Conservation (phyloP, 2,329 filamentous ascomycete genomes). For the Sarocladium oryzae region DNA sequence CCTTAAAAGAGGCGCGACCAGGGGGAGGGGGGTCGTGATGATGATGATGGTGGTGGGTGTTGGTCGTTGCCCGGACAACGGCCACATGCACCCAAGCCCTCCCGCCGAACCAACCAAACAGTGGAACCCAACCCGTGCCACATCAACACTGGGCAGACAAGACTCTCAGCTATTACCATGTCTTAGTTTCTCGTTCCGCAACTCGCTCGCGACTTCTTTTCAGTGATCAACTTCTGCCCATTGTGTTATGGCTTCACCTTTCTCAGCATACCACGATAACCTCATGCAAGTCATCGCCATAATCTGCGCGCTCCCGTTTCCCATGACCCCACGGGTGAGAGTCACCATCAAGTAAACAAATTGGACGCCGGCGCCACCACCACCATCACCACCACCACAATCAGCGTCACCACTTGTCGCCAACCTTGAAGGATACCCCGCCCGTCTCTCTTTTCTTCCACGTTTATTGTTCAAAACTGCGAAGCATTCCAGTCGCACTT, state of each 20-base stretch:
- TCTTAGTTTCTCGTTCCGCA: conserved; percentile 5
- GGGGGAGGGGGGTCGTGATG: too few species aligned
- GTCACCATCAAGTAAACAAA: neutral
- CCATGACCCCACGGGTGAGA: conserved; percentile 8
- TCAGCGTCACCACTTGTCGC: too few species aligned
- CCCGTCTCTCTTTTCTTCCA: neutral
- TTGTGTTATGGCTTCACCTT: neutral
- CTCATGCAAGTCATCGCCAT: conserved; percentile 1
- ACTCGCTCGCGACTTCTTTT: neutral
- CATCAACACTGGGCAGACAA: conserved; percentile 5
- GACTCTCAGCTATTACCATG: neutral
- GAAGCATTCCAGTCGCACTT: neutral
- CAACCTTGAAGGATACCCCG: neutral
- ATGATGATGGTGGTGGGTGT: too few species aligned
- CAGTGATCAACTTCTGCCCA: neutral
- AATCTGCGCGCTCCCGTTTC: neutral
- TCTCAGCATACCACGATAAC: neutral
- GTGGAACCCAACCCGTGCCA: conserved; percentile 2
- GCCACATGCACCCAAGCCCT: neutral
- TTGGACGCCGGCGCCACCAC: neutral
- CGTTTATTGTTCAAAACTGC: neutral
- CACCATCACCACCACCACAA: neutral
- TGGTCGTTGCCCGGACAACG: conserved; percentile 2
- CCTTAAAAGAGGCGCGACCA: neutral
- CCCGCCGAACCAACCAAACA: conserved; percentile 5